These are phyloP conservation scores for Glycyrrhiza uralensis DNA, from an alignment of 306 rosid species.

Conservation along the genomic window DNA sequence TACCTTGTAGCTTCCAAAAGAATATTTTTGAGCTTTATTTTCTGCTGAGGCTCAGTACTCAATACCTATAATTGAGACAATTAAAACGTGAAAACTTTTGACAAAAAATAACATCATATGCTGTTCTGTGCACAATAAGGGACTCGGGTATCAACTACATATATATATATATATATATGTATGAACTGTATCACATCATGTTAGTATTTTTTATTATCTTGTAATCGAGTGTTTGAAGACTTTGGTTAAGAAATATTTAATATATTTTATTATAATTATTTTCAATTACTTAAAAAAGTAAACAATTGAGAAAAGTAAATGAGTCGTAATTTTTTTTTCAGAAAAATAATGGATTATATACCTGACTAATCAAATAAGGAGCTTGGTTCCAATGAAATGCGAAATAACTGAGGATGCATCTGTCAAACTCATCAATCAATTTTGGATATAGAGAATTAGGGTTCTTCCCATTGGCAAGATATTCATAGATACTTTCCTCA, in stretches of 20 bases:
- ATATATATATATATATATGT: too few species aligned
- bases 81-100: background rate
- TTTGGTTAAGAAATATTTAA: background rate
- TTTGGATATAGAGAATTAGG: slow-evolving; percentile 37
- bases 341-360: background rate
- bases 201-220: too few species aligned
- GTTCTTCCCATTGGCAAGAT: slow-evolving; percentile 39
- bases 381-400: slow-evolving; percentile 84
- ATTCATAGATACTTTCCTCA: slow-evolving; percentile 50
- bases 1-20: slow-evolving; percentile 76
- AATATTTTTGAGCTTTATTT: slow-evolving; percentile 48
- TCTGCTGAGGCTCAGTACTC: slow-evolving; percentile 44
- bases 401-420: slow-evolving; percentile 69
- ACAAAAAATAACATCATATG: too few species aligned
- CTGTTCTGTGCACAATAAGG: too few species aligned
- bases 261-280: background rate
- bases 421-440: slow-evolving; percentile 63
- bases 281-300: background rate
- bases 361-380: slow-evolving; percentile 57
- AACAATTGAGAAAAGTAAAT: background rate
- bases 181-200: too few species aligned
- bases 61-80: slow-evolving; percentile 45
- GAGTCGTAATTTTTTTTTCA: background rate
- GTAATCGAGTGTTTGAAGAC: background rate
- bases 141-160: too few species aligned